These are phyloP conservation scores for Pseudogymnoascus sp. DNA, from an alignment of 2,329 filamentous ascomycete genomes.

Conservation along the genomic window DNA sequence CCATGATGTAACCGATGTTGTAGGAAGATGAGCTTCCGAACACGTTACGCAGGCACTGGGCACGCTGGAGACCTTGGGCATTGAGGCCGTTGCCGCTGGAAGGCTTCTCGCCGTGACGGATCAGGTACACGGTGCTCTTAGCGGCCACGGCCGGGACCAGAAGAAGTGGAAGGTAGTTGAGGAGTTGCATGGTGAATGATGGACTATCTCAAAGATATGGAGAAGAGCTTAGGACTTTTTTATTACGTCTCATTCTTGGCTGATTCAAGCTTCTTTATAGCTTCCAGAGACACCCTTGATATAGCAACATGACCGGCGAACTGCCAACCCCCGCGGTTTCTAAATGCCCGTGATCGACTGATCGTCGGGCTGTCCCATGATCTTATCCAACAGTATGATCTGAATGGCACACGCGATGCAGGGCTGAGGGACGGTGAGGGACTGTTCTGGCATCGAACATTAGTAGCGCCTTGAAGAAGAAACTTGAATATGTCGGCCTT, in stretches of 20 bases:
- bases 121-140: slow-evolving; percentile 52
- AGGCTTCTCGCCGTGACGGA: slow-evolving; percentile 60
- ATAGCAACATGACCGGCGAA: neutral
- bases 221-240: neutral
- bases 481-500: neutral
- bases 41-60: slow-evolving; percentile 52
- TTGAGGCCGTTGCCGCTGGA: slow-evolving; percentile 44
- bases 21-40: slow-evolving; percentile 48
- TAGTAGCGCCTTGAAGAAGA: neutral
- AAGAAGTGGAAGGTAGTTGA: neutral
- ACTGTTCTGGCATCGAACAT: neutral
- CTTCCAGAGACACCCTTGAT: neutral
- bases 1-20: slow-evolving; percentile 54
- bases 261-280: slow-evolving; percentile 8
- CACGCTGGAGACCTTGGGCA: slow-evolving; percentile 46
- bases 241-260: neutral
- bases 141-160: slow-evolving; percentile 15
- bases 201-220: neutral
- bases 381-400: neutral
- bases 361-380: neutral
- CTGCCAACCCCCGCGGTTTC: neutral
- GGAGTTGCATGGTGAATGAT: slow-evolving; percentile 10
- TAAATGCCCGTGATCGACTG: neutral
- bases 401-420: neutral
- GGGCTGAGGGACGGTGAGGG: slow-evolving; percentile 9